Conservation (phyloP, 2,329 filamentous ascomycete species). For the Aspergillus sp. region DNA sequence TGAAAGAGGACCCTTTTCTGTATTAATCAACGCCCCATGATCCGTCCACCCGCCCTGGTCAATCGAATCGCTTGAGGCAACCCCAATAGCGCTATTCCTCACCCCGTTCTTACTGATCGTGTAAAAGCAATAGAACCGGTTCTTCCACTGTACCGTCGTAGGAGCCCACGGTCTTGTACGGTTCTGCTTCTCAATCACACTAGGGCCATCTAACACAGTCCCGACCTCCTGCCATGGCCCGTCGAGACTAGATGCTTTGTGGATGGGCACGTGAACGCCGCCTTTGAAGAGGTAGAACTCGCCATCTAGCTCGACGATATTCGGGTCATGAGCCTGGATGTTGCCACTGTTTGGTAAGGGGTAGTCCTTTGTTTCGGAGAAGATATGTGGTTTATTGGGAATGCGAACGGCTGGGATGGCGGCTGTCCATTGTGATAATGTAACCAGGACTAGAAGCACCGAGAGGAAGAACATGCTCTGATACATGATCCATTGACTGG, state of each 20-base stretch:
- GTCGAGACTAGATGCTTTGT: constrained; percentile 18
- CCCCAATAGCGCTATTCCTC: constrained; percentile 30
- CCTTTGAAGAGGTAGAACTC: constrained; percentile 30
- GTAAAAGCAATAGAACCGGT: constrained; percentile 33
- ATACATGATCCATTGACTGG: not conserved
- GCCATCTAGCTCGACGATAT: constrained; percentile 22
- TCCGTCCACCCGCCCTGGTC: constrained; percentile 24
- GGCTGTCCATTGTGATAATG: not conserved
- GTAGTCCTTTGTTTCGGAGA: constrained; percentile 19
- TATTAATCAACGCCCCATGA: constrained; percentile 29
- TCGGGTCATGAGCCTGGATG: constrained; percentile 28
- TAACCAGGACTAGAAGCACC: not conserved
- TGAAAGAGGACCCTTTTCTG: constrained; percentile 19
- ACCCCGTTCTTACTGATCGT: constrained; percentile 22
- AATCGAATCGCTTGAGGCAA: constrained; percentile 24
- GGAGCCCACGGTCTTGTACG: constrained; percentile 30
- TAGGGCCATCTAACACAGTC: constrained; percentile 23
- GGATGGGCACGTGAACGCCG: constrained; percentile 20
- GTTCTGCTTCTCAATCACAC: constrained; percentile 25
- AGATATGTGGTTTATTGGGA: constrained; percentile 4
- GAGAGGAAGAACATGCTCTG: not conserved
- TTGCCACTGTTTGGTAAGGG: constrained; percentile 24
- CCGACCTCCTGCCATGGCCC: constrained; percentile 30
- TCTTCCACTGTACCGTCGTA: constrained; percentile 22
- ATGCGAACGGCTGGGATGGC: constrained; percentile 1